Percentiles rank a stretch among this genome's conserved stretches.
phyloP scores from a whole-genome alignment of 805 yeast species.

The Candida stauntonica region DNA sequence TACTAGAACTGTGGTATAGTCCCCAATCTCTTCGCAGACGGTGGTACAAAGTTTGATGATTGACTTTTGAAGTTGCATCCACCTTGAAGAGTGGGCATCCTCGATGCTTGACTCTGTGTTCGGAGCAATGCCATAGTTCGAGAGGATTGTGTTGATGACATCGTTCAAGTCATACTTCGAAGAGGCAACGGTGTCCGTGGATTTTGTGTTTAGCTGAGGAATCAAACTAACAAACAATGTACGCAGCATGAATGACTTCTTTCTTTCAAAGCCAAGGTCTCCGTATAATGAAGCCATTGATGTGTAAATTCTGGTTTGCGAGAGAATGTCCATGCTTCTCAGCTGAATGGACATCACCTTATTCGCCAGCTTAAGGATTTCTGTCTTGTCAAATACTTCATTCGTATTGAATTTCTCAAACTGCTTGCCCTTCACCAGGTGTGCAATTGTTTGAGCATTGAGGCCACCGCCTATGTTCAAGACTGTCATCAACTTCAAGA shows the following conservation, averaged over 20 bases:
- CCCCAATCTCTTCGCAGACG: constrained; percentile 49
- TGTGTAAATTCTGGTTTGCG: constrained; percentile 61
- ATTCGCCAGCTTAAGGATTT: constrained; percentile 47
- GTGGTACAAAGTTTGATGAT: constrained; percentile 47
- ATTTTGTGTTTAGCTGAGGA: constrained; percentile 31
- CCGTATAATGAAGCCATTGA: constrained; percentile 62
- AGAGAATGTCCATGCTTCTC: constrained; percentile 39
- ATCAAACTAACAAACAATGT: constrained; percentile 52
- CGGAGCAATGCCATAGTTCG: constrained; percentile 49
- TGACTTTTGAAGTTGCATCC: constrained; percentile 56
- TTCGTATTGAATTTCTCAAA: constrained; percentile 10
- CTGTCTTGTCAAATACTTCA: constrained; percentile 30
- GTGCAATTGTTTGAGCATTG: constrained; percentile 36
- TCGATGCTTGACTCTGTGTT: constrained; percentile 29
- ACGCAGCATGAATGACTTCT: constrained; percentile 64
- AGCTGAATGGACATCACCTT: constrained; percentile 43
- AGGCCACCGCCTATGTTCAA: constrained; percentile 47
- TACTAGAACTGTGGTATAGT: constrained; percentile 38
- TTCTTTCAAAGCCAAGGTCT: constrained; percentile 57
- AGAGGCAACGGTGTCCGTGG: background rate
- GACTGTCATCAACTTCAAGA: constrained; percentile 53
- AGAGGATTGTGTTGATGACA: constrained; percentile 45
- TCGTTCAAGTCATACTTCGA: constrained; percentile 31
- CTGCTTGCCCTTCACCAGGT: constrained; percentile 40
- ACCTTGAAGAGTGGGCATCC: constrained; percentile 34